Conservation (phyloP, 441 rosid genomes). For the Adansonia madagascariensis region DNA sequence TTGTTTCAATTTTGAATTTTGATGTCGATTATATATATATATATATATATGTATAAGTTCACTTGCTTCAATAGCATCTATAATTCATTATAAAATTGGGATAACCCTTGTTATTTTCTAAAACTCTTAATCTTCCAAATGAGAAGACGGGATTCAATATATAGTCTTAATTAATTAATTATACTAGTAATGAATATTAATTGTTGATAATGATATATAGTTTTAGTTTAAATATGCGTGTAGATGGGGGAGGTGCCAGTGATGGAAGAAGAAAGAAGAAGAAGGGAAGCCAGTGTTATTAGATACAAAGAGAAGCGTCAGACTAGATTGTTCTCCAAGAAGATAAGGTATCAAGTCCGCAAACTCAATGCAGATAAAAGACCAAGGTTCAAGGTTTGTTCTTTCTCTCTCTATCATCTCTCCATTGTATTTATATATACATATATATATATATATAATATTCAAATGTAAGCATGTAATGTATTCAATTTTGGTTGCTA, state of each 20-base stretch:
- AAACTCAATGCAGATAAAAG: constrained; percentile 84
- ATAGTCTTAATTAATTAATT: no score
- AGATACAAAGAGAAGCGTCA: constrained; percentile 83
- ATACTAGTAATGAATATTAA: background rate
- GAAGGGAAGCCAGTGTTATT: constrained; percentile 77
- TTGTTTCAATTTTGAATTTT: background rate
- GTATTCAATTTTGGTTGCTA: background rate
- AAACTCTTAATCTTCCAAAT: background rate
- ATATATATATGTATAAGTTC: no score
- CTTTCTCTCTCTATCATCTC: background rate
- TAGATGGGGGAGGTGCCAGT: constrained; percentile 72
- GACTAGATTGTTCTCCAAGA: constrained; percentile 69
- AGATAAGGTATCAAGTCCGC: constrained; percentile 82
- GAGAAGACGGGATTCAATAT: background rate
- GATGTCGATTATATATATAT: background rate
- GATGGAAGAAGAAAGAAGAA: constrained; percentile 62
- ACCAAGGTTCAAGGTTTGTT: constrained; percentile 68
- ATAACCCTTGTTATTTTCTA: background rate
- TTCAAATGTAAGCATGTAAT: no score
- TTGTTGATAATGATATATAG: background rate
- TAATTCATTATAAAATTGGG: no score
- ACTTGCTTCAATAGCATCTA: no score
- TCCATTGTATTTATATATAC: no score
- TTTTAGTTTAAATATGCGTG: background rate
- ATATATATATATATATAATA: no score